These are phyloP conservation scores for Paralagenidium karlingii DNA, from an alignment of 352 stramenopile species.

Conservation along the genomic window DNA sequence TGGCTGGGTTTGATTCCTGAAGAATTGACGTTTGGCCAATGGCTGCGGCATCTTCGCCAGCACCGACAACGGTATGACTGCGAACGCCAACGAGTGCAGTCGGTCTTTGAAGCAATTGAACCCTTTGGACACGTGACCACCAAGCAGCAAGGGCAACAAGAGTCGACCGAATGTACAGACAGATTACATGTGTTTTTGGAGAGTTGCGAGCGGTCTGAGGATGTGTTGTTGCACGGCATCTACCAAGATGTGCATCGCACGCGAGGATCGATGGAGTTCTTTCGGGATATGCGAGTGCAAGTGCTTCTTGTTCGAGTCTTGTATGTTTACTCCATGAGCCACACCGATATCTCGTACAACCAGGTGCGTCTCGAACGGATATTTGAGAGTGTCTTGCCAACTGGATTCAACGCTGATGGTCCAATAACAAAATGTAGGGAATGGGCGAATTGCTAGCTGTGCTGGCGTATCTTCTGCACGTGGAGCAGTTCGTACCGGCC, in stretches of 20 bases:
- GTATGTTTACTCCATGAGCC: conserved; percentile 52
- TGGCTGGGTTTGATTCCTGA: conserved; percentile 46
- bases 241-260: conserved; percentile 63
- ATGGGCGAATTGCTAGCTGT: conserved; percentile 70
- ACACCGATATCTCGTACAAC: conserved; percentile 66
- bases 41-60: too few species aligned
- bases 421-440: conserved; percentile 11
- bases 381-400: neutral
- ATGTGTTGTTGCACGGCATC: conserved; percentile 48
- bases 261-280: conserved; percentile 43
- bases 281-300: conserved; percentile 28
- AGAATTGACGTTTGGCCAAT: conserved; percentile 30
- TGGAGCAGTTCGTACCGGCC: conserved; percentile 31
- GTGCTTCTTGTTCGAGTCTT: conserved; percentile 45
- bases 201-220: conserved; percentile 29
- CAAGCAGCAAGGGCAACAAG: too few species aligned
- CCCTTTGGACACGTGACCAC: neutral
- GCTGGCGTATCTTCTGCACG: conserved; percentile 50
- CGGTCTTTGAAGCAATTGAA: neutral
- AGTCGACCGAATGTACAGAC: too few species aligned
- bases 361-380: conserved; percentile 10
- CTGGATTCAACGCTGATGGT: too few species aligned
- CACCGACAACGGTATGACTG: too few species aligned
- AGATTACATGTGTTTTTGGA: conserved; percentile 26
- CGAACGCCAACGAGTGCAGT: neutral